Percentiles rank a stretch among this genome's conserved stretches.
Conservation (phyloP, 768 basidiomycete genomes). For the Suillus bovinus region DNA sequence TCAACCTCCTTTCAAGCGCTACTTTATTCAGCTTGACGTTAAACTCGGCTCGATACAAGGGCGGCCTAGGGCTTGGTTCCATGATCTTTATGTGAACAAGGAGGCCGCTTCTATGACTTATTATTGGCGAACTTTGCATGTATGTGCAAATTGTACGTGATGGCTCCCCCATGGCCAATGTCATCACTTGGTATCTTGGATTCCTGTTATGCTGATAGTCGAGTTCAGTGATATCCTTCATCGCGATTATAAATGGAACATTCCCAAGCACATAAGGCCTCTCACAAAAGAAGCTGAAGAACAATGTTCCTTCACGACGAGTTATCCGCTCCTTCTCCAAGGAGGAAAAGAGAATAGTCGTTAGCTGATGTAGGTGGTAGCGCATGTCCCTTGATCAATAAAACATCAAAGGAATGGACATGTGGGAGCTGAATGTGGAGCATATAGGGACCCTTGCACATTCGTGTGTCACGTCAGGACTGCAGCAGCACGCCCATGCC, state of each 20-base stretch:
- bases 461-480: too few species aligned
- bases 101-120: background rate
- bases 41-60: background rate
- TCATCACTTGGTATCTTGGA: background rate
- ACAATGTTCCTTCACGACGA: background rate
- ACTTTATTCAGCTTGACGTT: background rate
- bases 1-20: background rate
- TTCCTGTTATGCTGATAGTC: background rate
- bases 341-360: too few species aligned
- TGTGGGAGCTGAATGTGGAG: too few species aligned
- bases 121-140: background rate
- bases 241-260: background rate
- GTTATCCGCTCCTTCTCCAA: too few species aligned
- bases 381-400: too few species aligned
- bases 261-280: background rate
- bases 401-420: too few species aligned
- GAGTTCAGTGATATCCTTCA: constrained; percentile 14
- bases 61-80: background rate
- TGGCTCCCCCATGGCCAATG: background rate
- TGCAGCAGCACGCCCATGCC: too few species aligned
- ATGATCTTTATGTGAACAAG: background rate
- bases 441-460: too few species aligned
- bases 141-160: background rate
- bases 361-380: too few species aligned
- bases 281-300: background rate